Percentiles rank a stretch among this genome's conserved stretches.
Evolutionary conservation across 108 stramenopile genomes (phyloP).

Genomic region (Nitzschia sp.): DNA sequence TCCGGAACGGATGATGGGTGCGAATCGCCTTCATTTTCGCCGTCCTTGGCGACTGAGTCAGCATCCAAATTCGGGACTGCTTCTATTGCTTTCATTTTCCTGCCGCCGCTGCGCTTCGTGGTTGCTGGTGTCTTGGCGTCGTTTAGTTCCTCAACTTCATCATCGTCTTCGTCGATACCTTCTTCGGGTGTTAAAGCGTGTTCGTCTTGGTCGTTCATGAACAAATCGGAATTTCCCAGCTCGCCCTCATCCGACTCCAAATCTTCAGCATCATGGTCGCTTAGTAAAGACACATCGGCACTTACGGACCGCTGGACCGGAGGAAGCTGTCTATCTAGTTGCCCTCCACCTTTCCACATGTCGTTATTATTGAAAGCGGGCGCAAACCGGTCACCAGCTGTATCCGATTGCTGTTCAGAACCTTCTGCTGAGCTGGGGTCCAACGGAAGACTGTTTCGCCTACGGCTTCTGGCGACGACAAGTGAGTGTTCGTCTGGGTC

Average conservation of each 20-base stretch:
- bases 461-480: neutral
- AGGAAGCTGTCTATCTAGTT: neutral
- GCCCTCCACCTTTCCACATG: conserved; percentile 11
- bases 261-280: neutral
- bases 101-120: neutral
- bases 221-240: neutral
- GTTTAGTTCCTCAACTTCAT: neutral
- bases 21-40: too few species aligned
- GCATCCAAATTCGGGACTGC: neutral
- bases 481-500: conserved; percentile 4
- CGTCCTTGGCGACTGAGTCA: neutral
- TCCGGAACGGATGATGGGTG: too few species aligned
- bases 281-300: conserved; percentile 17
- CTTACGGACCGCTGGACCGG: neutral
- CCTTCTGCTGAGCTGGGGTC: conserved; percentile 11
- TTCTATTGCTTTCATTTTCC: neutral
- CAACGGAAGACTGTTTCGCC: conserved; percentile 8
- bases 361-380: conserved; percentile 17
- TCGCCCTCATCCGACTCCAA: neutral
- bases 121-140: conserved; percentile 13
- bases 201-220: neutral
- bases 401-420: neutral
- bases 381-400: conserved; percentile 4
- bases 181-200: neutral
- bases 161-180: neutral